phyloP scores from a whole-genome alignment of 192 early-diverging fungal genomes.

The Geranomyces michiganensis region DNA sequence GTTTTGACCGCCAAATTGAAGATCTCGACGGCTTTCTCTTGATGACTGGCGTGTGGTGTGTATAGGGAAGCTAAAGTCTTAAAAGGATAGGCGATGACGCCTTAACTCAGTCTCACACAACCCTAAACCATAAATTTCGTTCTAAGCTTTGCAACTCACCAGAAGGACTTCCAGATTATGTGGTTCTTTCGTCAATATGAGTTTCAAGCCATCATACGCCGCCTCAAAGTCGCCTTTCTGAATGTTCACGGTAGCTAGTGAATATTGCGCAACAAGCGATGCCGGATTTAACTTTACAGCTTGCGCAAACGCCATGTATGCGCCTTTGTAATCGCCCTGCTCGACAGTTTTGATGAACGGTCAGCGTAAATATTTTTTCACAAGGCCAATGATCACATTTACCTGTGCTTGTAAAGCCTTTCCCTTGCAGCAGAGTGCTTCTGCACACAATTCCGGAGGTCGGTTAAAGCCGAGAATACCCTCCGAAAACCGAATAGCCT shows the following conservation, averaged over 20 bases:
- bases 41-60: conserved; percentile 5
- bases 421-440: conserved; percentile 40
- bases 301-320: conserved; percentile 69
- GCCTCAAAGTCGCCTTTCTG: conserved; percentile 10
- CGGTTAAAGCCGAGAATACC: conserved; percentile 20
- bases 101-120: no score
- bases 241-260: conserved; percentile 76
- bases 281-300: conserved; percentile 67
- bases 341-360: conserved; percentile 1
- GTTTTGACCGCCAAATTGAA: background rate
- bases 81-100: no score
- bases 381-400: background rate
- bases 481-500: conserved; percentile 32
- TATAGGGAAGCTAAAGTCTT: conserved; percentile 24
- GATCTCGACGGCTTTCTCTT: background rate
- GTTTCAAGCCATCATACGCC: conserved; percentile 19
- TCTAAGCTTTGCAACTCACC: conserved; percentile 11
- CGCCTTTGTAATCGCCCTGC: conserved; percentile 71
- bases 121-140: no score
- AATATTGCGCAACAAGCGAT: conserved; percentile 72
- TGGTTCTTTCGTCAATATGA: conserved; percentile 41
- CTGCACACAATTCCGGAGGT: conserved; percentile 28
- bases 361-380: conserved; percentile 6
- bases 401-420: conserved; percentile 41
- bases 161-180: conserved; percentile 45